A percentile compares a stretch with the other conserved stretches of the same genome.
Evolutionary conservation across 192 early-diverging fungal genomes (phyloP).

Genomic region (Rhizophagus sp.): DNA sequence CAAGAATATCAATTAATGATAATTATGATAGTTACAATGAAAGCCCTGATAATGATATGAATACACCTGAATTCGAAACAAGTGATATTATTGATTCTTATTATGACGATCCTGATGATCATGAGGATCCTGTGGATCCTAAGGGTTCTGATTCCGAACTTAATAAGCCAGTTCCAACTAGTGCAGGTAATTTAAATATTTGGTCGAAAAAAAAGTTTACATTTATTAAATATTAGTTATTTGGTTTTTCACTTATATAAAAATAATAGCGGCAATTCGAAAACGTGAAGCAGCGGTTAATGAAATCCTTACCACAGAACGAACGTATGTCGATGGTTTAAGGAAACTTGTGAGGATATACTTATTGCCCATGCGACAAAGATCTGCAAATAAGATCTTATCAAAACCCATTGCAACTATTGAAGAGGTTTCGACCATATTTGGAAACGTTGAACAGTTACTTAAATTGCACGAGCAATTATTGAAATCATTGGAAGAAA

Average conservation of each 20-base stretch:
- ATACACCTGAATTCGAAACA: neutral
- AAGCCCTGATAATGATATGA: neutral
- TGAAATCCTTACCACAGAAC: conserved; percentile 84
- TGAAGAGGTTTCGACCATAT: conserved; percentile 20
- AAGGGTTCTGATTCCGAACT: neutral
- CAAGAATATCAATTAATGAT: neutral
- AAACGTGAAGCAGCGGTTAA: conserved; percentile 43
- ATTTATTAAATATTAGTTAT: too few species aligned
- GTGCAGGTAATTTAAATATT: neutral
- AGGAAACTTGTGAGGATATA: conserved; percentile 64
- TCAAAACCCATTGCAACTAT: conserved; percentile 16
- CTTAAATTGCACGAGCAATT: conserved; percentile 21
- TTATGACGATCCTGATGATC: neutral
- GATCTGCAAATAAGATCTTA: conserved; percentile 17
- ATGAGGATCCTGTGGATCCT: too few species aligned
- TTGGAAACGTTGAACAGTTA: conserved; percentile 27
- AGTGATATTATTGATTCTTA: neutral
- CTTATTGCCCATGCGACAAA: conserved; percentile 42
- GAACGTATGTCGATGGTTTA: conserved; percentile 84
- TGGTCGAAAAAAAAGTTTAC: too few species aligned
- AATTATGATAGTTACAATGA: neutral
- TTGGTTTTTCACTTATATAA: neutral
- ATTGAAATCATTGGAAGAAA: conserved; percentile 26
- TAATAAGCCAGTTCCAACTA: neutral
- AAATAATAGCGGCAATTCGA: neutral